phyloP scores from a whole-genome alignment of 257 asterid genomes.

The Osmanthus fragrans region DNA sequence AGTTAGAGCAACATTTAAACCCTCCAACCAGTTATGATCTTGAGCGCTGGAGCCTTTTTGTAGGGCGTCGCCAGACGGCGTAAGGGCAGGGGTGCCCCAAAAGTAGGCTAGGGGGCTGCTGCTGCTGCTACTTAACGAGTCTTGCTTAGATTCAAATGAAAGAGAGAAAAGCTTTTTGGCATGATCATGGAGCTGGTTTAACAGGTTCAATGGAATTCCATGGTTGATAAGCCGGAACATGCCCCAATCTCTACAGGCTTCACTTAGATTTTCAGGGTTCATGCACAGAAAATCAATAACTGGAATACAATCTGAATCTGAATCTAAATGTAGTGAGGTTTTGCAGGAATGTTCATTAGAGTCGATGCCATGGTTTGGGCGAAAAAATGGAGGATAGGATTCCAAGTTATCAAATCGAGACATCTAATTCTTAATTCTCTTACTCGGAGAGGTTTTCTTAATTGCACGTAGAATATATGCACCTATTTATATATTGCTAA shows the following conservation, averaged over 20 bases:
- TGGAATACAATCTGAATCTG: slow-evolving; percentile 45
- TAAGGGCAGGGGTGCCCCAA: slow-evolving; percentile 79
- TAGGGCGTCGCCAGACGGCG: slow-evolving; percentile 36
- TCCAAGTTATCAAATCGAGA: slow-evolving; percentile 25
- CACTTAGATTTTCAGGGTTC: slow-evolving; percentile 30
- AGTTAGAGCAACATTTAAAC: slow-evolving; percentile 53
- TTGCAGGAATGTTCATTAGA: not conserved
- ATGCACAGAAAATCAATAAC: slow-evolving; percentile 49
- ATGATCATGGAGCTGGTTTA: slow-evolving; percentile 44
- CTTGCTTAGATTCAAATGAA: slow-evolving; percentile 53
- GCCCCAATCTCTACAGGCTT: slow-evolving; percentile 77
- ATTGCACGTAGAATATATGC: not conserved
- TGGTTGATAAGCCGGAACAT: slow-evolving; percentile 80
- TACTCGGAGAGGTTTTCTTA: not conserved
- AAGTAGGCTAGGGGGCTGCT: slow-evolving; percentile 56
- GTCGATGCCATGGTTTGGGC: slow-evolving; percentile 29
- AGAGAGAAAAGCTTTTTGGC: slow-evolving; percentile 48
- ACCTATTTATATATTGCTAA: not conserved
- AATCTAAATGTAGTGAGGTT: not conserved
- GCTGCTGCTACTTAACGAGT: slow-evolving; percentile 2
- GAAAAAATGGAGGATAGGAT: slow-evolving; percentile 77
- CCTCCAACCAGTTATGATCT: slow-evolving; percentile 72
- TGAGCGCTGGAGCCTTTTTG: slow-evolving; percentile 28
- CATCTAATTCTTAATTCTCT: slow-evolving; percentile 30
- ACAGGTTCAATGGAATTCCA: slow-evolving; percentile 54